Evolutionary conservation across 306 rosid species (phyloP), one percentile per base, ranked within the genome.

Genomic region (Hylodesmum podocarpum): DNA sequence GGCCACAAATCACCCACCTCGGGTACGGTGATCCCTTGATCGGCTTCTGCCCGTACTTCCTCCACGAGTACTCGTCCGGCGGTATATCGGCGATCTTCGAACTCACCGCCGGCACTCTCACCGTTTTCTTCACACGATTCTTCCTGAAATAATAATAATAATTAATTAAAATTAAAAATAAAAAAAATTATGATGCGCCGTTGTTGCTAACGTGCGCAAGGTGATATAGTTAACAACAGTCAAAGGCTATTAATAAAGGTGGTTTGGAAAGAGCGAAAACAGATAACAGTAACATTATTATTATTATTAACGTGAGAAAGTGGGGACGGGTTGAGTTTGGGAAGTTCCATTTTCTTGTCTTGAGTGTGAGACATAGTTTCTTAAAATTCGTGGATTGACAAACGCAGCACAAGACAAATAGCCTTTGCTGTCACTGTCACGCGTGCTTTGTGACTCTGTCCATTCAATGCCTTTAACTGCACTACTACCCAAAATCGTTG

Each of bases 1-100:
- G 81, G 69, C 21, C 34, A 4, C 6, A 18, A 16, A 67, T 54
- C 28, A 36, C 55, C 41, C 83, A 91, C 98, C 98, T 79, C 12
- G 98, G 98, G 72, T 83, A 91, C 1, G 98, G 98, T 0, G 98
- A 89, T 1, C 97, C 98, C 70, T 93, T 93, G 84, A 93, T 93
- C 63, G 98, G 98, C 64, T 93, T 93, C 75, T 93, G 98, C 11
- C 98, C 98, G 84, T 93, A 93, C 83, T 93, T 93, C 68, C 98
- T 91, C 98, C 98, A 93, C 0, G 98, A 93, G 15, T 68, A 88
- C 80, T 93, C 98, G 81, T 93, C 98, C 65, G 96, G 67, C n/a
- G 98, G 98, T 55, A 93, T 93, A 73, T 93, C 98, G 1, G 98
- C 97, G 46, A 91, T 73, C 70, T 89, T 93, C 2, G 98, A 59